These are phyloP conservation scores for Neurospora sp. DNA, from an alignment of 495 filamentous ascomycete species.

Conservation along the genomic window DNA sequence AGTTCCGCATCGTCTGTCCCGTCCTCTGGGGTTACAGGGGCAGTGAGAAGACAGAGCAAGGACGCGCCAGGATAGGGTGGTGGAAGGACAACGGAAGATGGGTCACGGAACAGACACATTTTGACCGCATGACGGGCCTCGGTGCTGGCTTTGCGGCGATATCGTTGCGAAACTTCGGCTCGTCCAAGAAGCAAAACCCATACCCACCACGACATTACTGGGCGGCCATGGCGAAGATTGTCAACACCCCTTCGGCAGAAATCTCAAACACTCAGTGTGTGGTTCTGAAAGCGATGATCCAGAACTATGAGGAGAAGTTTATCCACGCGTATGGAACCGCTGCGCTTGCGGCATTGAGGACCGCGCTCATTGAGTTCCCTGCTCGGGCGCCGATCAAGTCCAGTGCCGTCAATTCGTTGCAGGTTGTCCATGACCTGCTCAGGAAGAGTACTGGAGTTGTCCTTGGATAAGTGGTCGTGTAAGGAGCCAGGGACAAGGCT, in stretches of 20 bases:
- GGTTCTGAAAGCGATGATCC: slow-evolving; percentile 67
- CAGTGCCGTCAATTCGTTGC: slow-evolving; percentile 46
- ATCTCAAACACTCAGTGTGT: slow-evolving; percentile 69
- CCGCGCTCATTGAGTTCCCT: slow-evolving; percentile 60
- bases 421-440: slow-evolving; percentile 49
- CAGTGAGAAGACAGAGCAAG: slow-evolving; percentile 60
- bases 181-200: slow-evolving; percentile 55
- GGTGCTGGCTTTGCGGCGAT: slow-evolving; percentile 76
- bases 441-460: slow-evolving; percentile 48
- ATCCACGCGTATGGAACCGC: slow-evolving; percentile 66
- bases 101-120: slow-evolving; percentile 56
- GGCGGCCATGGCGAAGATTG: slow-evolving; percentile 58
- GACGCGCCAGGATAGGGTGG: slow-evolving; percentile 68
- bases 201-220: slow-evolving; percentile 76
- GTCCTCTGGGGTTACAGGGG: slow-evolving; percentile 79
- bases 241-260: slow-evolving; percentile 56
- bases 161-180: slow-evolving; percentile 68
- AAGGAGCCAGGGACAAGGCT: not conserved
- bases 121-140: slow-evolving; percentile 73
- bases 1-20: slow-evolving; percentile 71
- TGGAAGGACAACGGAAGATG: slow-evolving; percentile 47
- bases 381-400: slow-evolving; percentile 36
- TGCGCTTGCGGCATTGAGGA: slow-evolving; percentile 52
- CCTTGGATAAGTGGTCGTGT: slow-evolving; percentile 14
- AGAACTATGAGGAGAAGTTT: slow-evolving; percentile 59